Conservation (phyloP, 352 stramenopile species). For the Pythium chondricola region DNA sequence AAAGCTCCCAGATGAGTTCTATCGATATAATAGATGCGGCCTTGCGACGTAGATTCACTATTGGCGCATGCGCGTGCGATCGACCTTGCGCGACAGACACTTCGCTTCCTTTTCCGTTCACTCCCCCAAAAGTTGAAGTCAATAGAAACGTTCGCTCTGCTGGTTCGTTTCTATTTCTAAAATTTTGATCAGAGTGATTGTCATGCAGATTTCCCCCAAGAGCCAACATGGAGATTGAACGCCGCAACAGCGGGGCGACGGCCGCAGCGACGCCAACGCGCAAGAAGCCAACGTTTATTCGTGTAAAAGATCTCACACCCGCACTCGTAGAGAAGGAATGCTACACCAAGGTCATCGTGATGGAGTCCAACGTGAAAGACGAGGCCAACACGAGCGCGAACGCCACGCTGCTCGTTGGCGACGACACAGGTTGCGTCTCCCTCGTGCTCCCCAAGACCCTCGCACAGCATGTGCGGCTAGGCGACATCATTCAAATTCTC, state of each 20-base stretch:
- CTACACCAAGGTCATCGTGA: constrained; percentile 72
- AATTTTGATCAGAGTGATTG: too few relatives aligned
- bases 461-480: constrained; percentile 58
- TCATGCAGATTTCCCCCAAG: too few relatives aligned
- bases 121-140: constrained; percentile 12
- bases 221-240: constrained; percentile 2
- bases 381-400: constrained; percentile 67
- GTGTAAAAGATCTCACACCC: constrained; percentile 71
- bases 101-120: neutral
- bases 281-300: constrained; percentile 53
- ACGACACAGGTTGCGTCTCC: constrained; percentile 76
- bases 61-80: neutral
- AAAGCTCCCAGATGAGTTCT: neutral
- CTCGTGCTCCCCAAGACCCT: constrained; percentile 71
- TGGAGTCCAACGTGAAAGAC: constrained; percentile 82
- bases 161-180: constrained; percentile 13
- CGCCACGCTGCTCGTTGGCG: constrained; percentile 74
- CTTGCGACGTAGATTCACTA: too few relatives aligned
- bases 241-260: constrained; percentile 1
- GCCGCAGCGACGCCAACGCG: constrained; percentile 21
- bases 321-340: constrained; percentile 51
- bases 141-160: neutral
- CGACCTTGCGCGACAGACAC: neutral
- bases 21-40: neutral
- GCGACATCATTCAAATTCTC: constrained; percentile 67